Conservation (phyloP, 495 filamentous ascomycete species). For the Pyrenopolyporus hunteri region DNA sequence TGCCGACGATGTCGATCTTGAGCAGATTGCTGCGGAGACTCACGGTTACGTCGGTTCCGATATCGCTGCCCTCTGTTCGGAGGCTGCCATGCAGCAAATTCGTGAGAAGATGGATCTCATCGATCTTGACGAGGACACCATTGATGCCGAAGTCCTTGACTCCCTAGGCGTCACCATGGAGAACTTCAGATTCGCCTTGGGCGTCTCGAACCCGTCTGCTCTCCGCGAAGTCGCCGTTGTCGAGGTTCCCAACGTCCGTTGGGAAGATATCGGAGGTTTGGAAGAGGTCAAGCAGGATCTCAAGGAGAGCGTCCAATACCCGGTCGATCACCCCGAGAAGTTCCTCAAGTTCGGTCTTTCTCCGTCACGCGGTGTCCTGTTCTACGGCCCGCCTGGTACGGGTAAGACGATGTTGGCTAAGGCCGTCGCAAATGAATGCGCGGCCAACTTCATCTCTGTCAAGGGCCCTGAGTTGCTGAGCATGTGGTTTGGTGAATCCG, state of each 20-base stretch:
- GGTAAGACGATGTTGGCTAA: slow-evolving; percentile 99
- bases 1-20: slow-evolving; percentile 93
- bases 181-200: slow-evolving; percentile 98
- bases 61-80: slow-evolving; percentile 97
- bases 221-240: slow-evolving; percentile 98
- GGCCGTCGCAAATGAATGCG: slow-evolving; percentile 98
- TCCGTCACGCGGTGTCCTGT: slow-evolving; percentile 96
- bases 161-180: slow-evolving; percentile 99
- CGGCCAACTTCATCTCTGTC: slow-evolving; percentile 98
- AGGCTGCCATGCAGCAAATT: slow-evolving; percentile 99
- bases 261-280: slow-evolving; percentile 99
- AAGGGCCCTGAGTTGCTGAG: slow-evolving; percentile 97
- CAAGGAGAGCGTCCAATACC: slow-evolving; percentile 98
- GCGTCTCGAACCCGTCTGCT: slow-evolving; percentile 97
- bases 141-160: slow-evolving; percentile 97
- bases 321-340: slow-evolving; percentile 98
- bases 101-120: slow-evolving; percentile 99
- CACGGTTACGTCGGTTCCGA: slow-evolving; percentile 99
- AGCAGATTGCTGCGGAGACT: slow-evolving; percentile 95
- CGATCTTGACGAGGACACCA: slow-evolving; percentile 97
- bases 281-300: slow-evolving; percentile 99
- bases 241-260: slow-evolving; percentile 98
- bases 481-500: slow-evolving; percentile 99
- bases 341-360: slow-evolving; percentile 99
- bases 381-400: slow-evolving; percentile 98